Evolutionary conservation across 1,139 yeast species (phyloP), one percentile per base, ranked within the genome.

Genomic region (Zygosaccharomyces pseudobailii): DNA sequence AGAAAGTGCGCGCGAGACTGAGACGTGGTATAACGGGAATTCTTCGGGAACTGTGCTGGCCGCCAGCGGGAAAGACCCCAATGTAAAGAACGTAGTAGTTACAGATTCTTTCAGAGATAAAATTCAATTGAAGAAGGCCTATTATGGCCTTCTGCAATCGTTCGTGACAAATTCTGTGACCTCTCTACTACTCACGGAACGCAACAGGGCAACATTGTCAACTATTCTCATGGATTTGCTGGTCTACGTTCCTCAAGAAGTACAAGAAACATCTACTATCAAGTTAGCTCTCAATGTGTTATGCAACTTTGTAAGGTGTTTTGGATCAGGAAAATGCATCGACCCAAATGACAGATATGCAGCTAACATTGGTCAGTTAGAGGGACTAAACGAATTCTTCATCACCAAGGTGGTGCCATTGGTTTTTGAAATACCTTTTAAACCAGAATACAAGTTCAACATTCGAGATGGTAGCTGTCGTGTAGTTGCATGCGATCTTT

Each of bases 401-500:
- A 78, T 86, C 67, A 80, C 82, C 45, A 84, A 83, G 55, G 75
- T 80, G 34, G 77, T 89, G 6, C 79, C 84, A 45, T 69, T 87
- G 47, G 75, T 83, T 41, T 86, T 89, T 71, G 95, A 87, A 62
- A 71, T 89, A 44, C 89, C 96, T 8, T 83, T 87, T 59, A 83
- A 84, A 57, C 79, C 82, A 40, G 76, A 72, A 39, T 63, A 63
- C 43, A 76, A 77, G 31, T 82, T 83, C 56, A 79, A 84, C 59
- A 70, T 83, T 45, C 78, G 80, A 55, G 96, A 89, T 62, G 95
- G 95, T 3, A 90, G 87, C 61, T 79, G 78, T 57, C 77, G 94
- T 58, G 72, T 82, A 46, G 75, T 87, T 39, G 83, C 89, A 3
- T 80, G 80, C 51, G 98, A 92, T 59, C 72, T 88, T 8, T 82